A percentile compares a stretch with the other conserved stretches of the same genome.
These are phyloP conservation scores for Populus tremula DNA, from an alignment of 345 rosid genomes.

Conservation along the genomic window DNA sequence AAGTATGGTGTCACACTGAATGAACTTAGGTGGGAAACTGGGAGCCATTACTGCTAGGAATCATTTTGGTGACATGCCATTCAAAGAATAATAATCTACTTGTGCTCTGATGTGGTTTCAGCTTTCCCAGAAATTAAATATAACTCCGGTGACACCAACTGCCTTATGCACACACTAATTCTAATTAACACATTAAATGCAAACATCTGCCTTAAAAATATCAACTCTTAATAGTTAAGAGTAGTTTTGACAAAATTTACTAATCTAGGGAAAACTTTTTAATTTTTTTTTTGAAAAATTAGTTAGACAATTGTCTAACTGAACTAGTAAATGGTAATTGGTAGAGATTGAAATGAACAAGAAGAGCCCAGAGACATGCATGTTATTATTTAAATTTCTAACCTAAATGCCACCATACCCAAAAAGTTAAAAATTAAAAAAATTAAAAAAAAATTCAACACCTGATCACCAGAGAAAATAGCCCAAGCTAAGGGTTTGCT, in stretches of 20 bases:
- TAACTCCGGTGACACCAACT: neutral
- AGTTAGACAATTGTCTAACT: neutral
- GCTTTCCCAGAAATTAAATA: neutral
- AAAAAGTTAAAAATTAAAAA: neutral
- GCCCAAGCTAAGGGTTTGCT: constrained; percentile 81
- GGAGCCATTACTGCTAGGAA: neutral
- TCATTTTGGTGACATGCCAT: neutral
- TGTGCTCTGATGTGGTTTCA: neutral
- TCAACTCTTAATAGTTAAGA: neutral
- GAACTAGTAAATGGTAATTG: neutral
- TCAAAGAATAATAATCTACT: neutral
- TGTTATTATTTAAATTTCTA: neutral
- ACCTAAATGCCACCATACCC: constrained; percentile 2
- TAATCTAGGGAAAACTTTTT: neutral
- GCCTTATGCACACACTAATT: neutral
- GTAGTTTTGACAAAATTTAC: neutral
- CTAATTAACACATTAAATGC: neutral
- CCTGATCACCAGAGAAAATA: constrained; percentile 92
- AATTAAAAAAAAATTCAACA: constrained; percentile 3
- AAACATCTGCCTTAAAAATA: neutral
- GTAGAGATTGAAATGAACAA: neutral
- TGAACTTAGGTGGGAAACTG: neutral
- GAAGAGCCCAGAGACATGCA: constrained; percentile 4
- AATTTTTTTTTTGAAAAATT: neutral
- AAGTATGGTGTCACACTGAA: neutral